Base-by-base conservation (phyloP, 306 rosid species). In the Macrotyloma uniflorum region DNA sequence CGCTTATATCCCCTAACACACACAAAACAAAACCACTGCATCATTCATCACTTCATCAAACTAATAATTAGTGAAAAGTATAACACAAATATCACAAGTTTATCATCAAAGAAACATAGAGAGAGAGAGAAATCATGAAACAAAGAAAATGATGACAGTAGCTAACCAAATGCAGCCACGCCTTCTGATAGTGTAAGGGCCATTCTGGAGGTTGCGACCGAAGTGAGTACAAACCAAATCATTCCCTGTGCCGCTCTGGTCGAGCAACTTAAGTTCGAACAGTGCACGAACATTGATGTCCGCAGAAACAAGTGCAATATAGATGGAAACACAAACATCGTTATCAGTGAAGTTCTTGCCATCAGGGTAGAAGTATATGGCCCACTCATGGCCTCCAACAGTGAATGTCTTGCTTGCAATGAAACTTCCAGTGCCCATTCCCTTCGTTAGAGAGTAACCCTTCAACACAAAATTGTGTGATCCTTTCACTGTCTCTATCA, bases 351-450 rank as follows among this genome's bases (percentile, higher is more conserved):
- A 97, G 64, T 89, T 84, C 71, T 89, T 92, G 0, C 98, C 98
- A 33, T 94, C 97, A 1, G 97, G 98, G 74, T 90, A 94, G 75
- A 94, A 94, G 80, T 92, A 92, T 8, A 95, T 88, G 2, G 97
- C 97, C 98, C 98, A 95, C 78, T 92, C 91, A 70, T 67, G 88
- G 4, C 95, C 98, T 14, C 98, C 98, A 6, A 92, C 96, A 19
- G 80, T 83, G 82, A 95, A 95, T 8, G 87, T 89, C 53, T 90
- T 95, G 80, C 98, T 95, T 2, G 92, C 92, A 16, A 95, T 89
- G 88, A 89, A 95, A 70, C 89, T 92, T 4, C 97, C 97, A 0
- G 89, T 88, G 9, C 97, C 97, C 84, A 92, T 95, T 49, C 98
- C 98, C 65, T 95, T 95, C 14, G 95, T 89, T 4, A 92, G 77